These are phyloP conservation scores for Coriaria nepalensis DNA, from an alignment of 306 rosid genomes.

Conservation along the genomic window DNA sequence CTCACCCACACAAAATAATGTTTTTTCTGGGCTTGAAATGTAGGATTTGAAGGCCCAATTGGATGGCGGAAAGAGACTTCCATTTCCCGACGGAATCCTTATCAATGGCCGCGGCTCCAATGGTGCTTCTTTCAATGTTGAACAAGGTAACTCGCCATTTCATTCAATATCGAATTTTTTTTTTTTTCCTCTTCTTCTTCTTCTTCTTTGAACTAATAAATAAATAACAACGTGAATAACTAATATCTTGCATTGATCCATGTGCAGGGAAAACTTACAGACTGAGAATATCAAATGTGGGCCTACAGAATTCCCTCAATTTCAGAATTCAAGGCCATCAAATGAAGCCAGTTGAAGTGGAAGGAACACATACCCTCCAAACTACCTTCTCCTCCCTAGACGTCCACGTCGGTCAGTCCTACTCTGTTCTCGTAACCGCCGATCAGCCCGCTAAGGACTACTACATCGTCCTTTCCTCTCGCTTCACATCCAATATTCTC, in stretches of 20 bases:
- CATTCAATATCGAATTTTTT: background rate
- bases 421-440: constrained; percentile 69
- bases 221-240: background rate
- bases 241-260: background rate
- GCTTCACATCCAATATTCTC: constrained; percentile 46
- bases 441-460: constrained; percentile 85
- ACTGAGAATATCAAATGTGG: constrained; percentile 89
- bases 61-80: constrained; percentile 64
- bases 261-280: constrained; percentile 79
- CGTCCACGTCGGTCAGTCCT: constrained; percentile 84
- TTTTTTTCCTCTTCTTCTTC: background rate
- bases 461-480: constrained; percentile 59
- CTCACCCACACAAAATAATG: no score
- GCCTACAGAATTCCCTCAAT: constrained; percentile 75
- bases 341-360: constrained; percentile 84
- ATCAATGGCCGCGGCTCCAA: constrained; percentile 93
- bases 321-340: constrained; percentile 76
- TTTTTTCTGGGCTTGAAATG: background rate
- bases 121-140: constrained; percentile 47
- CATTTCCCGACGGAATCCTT: constrained; percentile 80
- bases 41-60: constrained; percentile 58
- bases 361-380: constrained; percentile 92
- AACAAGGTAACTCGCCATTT: constrained; percentile 50
- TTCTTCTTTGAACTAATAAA: background rate
- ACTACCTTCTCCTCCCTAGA: constrained; percentile 74